These are phyloP conservation scores for Haplosporangium gracile DNA, from an alignment of 192 early-diverging fungal species.

Conservation along the genomic window DNA sequence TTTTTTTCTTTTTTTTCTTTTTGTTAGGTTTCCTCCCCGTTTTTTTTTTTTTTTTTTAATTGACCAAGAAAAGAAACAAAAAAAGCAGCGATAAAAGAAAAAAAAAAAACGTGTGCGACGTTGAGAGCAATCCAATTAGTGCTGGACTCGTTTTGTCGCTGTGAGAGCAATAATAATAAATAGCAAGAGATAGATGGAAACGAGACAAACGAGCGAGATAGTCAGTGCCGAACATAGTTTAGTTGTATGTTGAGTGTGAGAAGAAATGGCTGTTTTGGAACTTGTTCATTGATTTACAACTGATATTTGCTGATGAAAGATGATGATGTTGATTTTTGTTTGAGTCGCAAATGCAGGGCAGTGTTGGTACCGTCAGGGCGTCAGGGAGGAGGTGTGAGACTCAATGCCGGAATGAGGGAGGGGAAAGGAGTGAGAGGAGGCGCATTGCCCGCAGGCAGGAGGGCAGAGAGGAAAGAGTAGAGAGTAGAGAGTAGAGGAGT, in stretches of 20 bases:
- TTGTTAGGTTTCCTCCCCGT: background rate
- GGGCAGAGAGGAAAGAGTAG: no score
- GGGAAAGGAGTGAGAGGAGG: no score
- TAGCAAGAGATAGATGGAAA: background rate
- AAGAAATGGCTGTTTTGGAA: no score
- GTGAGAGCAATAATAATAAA: background rate
- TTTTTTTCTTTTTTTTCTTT: background rate
- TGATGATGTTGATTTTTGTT: no score
- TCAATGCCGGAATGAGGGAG: no score
- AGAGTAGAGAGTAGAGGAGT: no score
- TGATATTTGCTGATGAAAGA: no score
- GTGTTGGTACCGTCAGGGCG: no score
- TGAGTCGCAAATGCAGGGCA: no score
- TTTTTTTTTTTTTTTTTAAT: background rate
- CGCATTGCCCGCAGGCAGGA: no score
- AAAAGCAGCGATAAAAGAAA: background rate
- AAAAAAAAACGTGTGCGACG: constrained; percentile 20
- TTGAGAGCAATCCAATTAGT: constrained; percentile 12
- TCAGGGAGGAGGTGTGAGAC: no score
- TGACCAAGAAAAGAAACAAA: background rate
- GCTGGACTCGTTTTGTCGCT: background rate
- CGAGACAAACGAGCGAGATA: background rate
- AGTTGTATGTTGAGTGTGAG: background rate
- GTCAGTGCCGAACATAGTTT: background rate
- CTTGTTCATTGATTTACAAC: no score